These are phyloP conservation scores for Zalaria sp. DNA, from an alignment of 2,329 filamentous ascomycete genomes.

Conservation along the genomic window DNA sequence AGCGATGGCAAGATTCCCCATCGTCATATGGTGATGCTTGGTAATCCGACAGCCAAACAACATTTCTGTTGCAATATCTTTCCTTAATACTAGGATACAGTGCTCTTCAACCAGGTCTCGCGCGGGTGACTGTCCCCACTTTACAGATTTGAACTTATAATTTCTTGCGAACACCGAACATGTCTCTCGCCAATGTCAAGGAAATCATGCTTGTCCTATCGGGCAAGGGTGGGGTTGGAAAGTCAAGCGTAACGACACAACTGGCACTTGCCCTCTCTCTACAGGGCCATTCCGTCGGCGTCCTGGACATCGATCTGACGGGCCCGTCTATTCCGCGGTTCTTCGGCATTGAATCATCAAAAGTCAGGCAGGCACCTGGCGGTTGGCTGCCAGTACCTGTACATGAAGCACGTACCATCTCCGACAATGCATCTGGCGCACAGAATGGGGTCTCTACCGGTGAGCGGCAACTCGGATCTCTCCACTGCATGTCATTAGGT, in stretches of 20 bases:
- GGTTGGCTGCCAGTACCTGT: conserved; percentile 88
- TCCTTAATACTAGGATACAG: no score
- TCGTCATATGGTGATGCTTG: no score
- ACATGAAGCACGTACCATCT: conserved; percentile 41
- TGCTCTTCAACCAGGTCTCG: no score
- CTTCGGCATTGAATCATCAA: conserved; percentile 75
- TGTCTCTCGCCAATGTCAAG: conserved; percentile 58
- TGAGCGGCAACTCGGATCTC: conserved; percentile 37
- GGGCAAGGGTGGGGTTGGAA: conserved; percentile 94
- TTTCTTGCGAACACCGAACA: conserved; percentile 18
- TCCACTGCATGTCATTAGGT: conserved; percentile 82
- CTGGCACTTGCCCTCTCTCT: conserved; percentile 79
- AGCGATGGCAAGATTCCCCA: no score
- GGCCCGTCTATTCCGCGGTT: conserved; percentile 93
- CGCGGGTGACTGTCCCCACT: no score
- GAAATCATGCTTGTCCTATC: conserved; percentile 77
- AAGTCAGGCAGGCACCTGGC: conserved; percentile 79
- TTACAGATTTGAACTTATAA: no score
- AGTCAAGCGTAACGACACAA: conserved; percentile 95
- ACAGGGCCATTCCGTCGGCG: conserved; percentile 76
- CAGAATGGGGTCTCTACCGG: conserved; percentile 5
- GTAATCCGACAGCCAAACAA: no score
- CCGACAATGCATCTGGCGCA: conserved; percentile 6
- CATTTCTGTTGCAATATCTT: no score
- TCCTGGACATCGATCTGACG: conserved; percentile 91